phyloP scores from a whole-genome alignment of 345 rosid genomes.

The Syzygium aqueum region DNA sequence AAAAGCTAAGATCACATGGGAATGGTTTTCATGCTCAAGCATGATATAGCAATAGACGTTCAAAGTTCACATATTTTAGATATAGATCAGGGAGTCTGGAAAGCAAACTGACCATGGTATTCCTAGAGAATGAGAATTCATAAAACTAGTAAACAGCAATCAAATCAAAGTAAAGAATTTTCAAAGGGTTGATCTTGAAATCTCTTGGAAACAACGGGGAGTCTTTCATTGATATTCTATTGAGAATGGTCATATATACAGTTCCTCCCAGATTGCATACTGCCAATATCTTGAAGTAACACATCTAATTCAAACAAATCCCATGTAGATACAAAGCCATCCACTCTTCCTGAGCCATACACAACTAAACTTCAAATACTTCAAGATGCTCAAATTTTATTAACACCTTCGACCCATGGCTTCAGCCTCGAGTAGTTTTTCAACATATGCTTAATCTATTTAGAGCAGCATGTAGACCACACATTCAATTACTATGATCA shows the following conservation, averaged over 20 bases:
- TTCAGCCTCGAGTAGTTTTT: not conserved
- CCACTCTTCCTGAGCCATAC: not conserved
- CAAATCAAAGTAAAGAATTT: not conserved
- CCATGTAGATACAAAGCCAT: not conserved
- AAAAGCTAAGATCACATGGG: not conserved
- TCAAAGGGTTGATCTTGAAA: not conserved
- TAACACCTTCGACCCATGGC: not conserved
- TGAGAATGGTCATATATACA: not conserved
- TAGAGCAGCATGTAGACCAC: not conserved
- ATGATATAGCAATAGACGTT: not conserved
- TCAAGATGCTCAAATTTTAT: not conserved
- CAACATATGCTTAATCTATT: not conserved
- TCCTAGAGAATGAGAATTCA: not conserved
- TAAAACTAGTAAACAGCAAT: not conserved
- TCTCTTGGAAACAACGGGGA: not conserved
- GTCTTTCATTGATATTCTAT: not conserved
- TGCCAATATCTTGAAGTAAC: not conserved
- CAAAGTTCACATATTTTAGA: not conserved
- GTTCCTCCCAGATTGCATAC: not conserved
- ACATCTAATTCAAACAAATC: not conserved
- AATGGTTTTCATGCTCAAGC: not conserved
- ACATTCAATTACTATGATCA: not conserved
- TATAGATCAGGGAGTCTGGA: not conserved
- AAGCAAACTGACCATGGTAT: not conserved
- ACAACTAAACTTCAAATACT: not conserved